Conservation (phyloP, 2,329 filamentous ascomycete species). For the Ophiocordyceps australis region DNA sequence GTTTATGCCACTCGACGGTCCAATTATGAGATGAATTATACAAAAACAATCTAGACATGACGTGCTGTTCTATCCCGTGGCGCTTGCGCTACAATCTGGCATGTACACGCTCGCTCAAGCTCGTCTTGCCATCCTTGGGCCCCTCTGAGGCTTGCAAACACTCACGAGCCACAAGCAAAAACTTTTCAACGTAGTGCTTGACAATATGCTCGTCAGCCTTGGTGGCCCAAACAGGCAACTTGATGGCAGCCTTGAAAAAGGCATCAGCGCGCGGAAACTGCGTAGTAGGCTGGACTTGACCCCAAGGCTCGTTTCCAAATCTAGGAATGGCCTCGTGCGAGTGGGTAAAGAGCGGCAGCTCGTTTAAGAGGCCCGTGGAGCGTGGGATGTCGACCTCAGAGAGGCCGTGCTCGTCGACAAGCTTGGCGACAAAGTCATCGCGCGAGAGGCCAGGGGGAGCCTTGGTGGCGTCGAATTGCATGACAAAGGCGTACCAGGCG, state of each 20-base stretch:
- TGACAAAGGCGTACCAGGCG: constrained; percentile 1
- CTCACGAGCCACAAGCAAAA: background rate
- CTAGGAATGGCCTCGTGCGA: constrained; percentile 1
- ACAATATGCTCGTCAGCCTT: constrained; percentile 1
- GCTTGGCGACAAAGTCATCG: constrained; percentile 1
- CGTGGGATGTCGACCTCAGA: constrained; percentile 2
- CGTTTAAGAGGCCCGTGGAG: constrained; percentile 1
- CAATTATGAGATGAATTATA: too few relatives aligned
- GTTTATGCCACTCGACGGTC: too few relatives aligned
- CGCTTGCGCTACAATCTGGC: too few relatives aligned
- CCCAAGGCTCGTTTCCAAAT: background rate
- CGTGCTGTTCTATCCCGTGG: too few relatives aligned
- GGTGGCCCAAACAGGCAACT: constrained; percentile 1
- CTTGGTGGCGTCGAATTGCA: constrained; percentile 1
- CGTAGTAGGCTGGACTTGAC: background rate
- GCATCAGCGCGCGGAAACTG: constrained; percentile 1
- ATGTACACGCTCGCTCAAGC: too few relatives aligned
- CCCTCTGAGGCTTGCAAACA: background rate
- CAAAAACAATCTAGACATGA: too few relatives aligned
- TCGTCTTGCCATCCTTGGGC: too few relatives aligned
- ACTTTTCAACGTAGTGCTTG: background rate
- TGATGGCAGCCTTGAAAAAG: constrained; percentile 2
- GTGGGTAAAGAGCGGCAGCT: constrained; percentile 1
- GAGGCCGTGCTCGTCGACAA: constrained; percentile 1
- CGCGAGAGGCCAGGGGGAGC: constrained; percentile 1